Evolutionary conservation across 805 yeast species (phyloP).

Genomic region (Myxozyma sirexii): DNA sequence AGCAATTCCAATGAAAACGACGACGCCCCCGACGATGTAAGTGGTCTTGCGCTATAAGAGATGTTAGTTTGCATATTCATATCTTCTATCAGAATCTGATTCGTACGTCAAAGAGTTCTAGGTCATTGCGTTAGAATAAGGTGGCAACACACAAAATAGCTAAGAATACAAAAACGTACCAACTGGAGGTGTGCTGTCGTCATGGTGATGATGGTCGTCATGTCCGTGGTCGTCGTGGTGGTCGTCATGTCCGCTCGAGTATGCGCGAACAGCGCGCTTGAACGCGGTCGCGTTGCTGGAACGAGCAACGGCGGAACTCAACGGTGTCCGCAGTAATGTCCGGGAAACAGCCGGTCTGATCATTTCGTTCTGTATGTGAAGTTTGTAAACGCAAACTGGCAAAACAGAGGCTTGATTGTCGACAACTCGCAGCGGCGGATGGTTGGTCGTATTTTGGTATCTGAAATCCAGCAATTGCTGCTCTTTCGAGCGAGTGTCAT

Average conservation of each 20-base stretch:
- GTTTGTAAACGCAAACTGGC: not conserved
- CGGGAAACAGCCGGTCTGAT: slow-evolving; percentile 2
- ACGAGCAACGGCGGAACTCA: not conserved
- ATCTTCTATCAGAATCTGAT: not conserved
- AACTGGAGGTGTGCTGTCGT: slow-evolving; percentile 12
- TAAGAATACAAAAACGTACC: not conserved
- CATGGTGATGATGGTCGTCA: slow-evolving; percentile 20
- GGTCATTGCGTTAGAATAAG: not conserved
- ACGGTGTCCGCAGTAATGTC: not conserved
- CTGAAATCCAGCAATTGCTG: not conserved
- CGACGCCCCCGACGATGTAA: not conserved
- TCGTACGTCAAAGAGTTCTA: slow-evolving; percentile 11
- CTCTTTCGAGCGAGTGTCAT: not conserved
- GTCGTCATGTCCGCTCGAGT: slow-evolving; percentile 19
- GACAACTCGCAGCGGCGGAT: not conserved
- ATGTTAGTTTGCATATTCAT: not conserved
- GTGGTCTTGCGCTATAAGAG: not conserved
- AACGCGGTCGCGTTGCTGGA: not conserved
- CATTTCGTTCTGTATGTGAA: not conserved
- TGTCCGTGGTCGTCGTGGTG: slow-evolving; percentile 15
- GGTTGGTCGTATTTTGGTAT: not conserved
- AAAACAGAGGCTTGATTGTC: not conserved
- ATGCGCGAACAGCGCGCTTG: slow-evolving; percentile 11
- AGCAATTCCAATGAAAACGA: not conserved
- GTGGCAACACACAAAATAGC: not conserved